Conservation (phyloP, 441 rosid species). For the Croton setiger region DNA sequence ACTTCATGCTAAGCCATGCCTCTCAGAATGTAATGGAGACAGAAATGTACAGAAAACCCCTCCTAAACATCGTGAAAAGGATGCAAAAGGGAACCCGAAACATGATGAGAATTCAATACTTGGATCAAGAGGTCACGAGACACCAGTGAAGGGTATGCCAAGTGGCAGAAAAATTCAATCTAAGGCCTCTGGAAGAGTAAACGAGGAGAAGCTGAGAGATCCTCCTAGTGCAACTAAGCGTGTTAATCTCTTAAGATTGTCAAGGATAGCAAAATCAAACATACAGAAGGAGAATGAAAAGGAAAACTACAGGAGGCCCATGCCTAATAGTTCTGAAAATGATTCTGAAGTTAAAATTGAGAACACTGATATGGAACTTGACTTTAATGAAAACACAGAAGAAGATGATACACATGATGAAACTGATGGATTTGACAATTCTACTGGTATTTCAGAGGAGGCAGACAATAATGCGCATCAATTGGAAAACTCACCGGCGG, state of each 20-base stretch:
- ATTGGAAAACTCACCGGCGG: constrained; percentile 37
- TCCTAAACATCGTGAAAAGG: constrained; percentile 65
- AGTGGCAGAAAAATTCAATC: constrained; percentile 52
- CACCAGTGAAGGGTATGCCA: constrained; percentile 59
- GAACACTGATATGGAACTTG: constrained; percentile 96
- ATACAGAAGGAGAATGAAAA: constrained; percentile 92
- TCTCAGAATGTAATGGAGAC: constrained; percentile 71
- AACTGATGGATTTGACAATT: constrained; percentile 53
- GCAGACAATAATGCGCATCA: constrained; percentile 34
- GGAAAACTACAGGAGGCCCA: constrained; percentile 89
- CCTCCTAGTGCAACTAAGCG: constrained; percentile 55
- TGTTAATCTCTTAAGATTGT: constrained; percentile 83
- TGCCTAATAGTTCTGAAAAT: constrained; percentile 68
- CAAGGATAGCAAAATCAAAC: constrained; percentile 87
- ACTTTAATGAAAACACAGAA: constrained; percentile 75
- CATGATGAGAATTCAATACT: constrained; percentile 57
- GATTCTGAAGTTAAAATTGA: constrained; percentile 89
- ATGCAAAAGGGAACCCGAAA: constrained; percentile 54
- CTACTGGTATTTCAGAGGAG: constrained; percentile 41
- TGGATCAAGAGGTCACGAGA: constrained; percentile 55
- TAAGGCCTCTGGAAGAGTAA: constrained; percentile 49
- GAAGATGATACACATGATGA: constrained; percentile 87
- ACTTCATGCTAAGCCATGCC: constrained; percentile 65
- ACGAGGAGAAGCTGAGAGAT: constrained; percentile 67
- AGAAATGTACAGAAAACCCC: constrained; percentile 66